Evolutionary conservation across 202 grass and related monocot genomes (phyloP).

Genomic region (Eragrostis tef): DNA sequence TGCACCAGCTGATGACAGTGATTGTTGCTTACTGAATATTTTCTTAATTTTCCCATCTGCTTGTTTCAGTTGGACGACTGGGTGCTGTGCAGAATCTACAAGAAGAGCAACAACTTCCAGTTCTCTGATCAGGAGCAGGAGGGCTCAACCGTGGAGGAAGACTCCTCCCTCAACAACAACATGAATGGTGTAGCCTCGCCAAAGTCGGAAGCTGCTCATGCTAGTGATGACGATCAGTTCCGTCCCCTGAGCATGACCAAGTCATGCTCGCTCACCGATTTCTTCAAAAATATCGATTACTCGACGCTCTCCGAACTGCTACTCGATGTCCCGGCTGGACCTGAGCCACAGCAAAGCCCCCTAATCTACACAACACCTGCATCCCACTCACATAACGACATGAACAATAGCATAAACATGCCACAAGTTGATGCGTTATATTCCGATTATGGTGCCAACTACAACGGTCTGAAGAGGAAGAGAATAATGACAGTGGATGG

Average conservation of each 20-base stretch:
- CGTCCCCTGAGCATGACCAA: slow-evolving; percentile 39
- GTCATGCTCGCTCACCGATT: slow-evolving; percentile 61
- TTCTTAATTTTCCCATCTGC: neutral
- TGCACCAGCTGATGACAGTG: neutral
- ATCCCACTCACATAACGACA: slow-evolving; percentile 4
- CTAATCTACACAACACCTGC: slow-evolving; percentile 36
- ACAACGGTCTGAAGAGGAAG: slow-evolving; percentile 42
- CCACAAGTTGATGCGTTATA: neutral
- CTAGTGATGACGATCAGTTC: slow-evolving; percentile 1
- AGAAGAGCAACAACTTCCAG: slow-evolving; percentile 54
- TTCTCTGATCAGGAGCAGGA: slow-evolving; percentile 46
- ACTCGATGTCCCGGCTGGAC: slow-evolving; percentile 12
- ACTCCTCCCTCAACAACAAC: slow-evolving; percentile 17
- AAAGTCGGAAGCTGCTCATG: neutral
- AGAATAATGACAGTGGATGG: neutral
- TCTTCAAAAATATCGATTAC: slow-evolving; percentile 63
- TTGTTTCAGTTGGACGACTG: slow-evolving; percentile 69
- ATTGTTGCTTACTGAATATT: neutral
- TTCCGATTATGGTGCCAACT: neutral
- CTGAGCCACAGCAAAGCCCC: slow-evolving; percentile 3
- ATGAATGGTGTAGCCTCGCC: neutral
- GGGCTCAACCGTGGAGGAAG: slow-evolving; percentile 46
- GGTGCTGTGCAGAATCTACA: slow-evolving; percentile 81
- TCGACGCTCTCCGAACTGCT: slow-evolving; percentile 49
- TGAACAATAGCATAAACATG: neutral